Conservation (phyloP, 2,329 filamentous ascomycete genomes). For the Aureobasidium musti region DNA sequence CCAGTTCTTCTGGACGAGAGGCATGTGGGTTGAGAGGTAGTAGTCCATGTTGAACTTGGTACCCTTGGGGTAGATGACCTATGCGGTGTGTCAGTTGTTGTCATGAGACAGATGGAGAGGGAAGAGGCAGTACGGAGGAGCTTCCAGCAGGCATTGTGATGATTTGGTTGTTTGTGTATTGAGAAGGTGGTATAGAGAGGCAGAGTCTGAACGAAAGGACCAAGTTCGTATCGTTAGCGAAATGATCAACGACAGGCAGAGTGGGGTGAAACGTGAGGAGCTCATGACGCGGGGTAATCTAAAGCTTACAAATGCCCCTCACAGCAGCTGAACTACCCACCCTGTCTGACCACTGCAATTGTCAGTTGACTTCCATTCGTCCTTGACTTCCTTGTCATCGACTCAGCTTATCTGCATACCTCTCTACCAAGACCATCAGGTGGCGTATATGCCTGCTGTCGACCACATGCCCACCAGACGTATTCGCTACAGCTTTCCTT, state of each 20-base stretch:
- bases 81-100: background rate
- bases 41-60: slow-evolving; percentile 46
- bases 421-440: too few relatives aligned
- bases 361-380: background rate
- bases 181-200: background rate
- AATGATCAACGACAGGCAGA: background rate
- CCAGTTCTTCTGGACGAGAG: slow-evolving; percentile 41
- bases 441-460: background rate
- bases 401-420: background rate
- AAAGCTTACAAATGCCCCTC: slow-evolving; percentile 19
- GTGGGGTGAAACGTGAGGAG: slow-evolving; percentile 1
- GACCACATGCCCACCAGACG: background rate
- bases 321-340: background rate
- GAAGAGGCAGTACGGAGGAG: slow-evolving; percentile 13
- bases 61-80: slow-evolving; percentile 43
- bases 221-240: background rate
- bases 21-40: slow-evolving; percentile 46
- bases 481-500: background rate
- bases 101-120: background rate
- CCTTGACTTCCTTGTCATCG: background rate
- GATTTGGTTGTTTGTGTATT: background rate
- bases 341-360: background rate
- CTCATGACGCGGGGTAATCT: slow-evolving; percentile 20
- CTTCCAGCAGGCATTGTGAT: slow-evolving; percentile 30
- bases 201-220: background rate